Conservation (phyloP, 352 stramenopile genomes). For the Pythium chondricola region DNA sequence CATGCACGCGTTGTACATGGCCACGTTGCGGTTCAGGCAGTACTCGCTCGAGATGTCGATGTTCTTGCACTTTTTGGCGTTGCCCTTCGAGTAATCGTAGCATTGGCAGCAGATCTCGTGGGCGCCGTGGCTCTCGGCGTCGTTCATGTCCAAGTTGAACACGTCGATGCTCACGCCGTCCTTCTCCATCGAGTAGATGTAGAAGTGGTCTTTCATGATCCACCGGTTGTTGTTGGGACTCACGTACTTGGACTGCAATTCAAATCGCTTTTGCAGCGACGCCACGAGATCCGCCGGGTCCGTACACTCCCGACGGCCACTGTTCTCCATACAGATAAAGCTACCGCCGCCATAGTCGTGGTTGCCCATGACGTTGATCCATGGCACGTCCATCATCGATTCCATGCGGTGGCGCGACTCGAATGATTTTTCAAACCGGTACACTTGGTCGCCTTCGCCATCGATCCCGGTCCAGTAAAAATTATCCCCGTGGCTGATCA, state of each 20-base stretch:
- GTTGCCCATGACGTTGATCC: conserved; percentile 85
- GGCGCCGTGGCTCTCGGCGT: conserved; percentile 45
- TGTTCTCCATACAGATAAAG: conserved; percentile 59
- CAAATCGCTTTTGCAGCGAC: conserved; percentile 61
- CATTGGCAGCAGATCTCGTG: conserved; percentile 80
- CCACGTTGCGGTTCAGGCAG: conserved; percentile 43
- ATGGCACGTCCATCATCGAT: conserved; percentile 54
- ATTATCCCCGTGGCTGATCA: conserved; percentile 69
- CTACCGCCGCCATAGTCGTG: conserved; percentile 80
- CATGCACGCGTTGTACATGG: conserved; percentile 73
- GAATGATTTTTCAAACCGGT: conserved; percentile 76
- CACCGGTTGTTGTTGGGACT: conserved; percentile 77
- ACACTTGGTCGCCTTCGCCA: conserved; percentile 40
- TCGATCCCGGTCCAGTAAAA: conserved; percentile 80
- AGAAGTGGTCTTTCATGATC: conserved; percentile 81
- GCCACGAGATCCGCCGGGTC: conserved; percentile 35
- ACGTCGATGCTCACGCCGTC: conserved; percentile 74
- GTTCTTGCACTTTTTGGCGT: conserved; percentile 50
- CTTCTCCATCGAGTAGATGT: conserved; percentile 52
- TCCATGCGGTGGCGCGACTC: conserved; percentile 57
- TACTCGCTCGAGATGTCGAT: conserved; percentile 39
- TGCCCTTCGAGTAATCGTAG: conserved; percentile 62
- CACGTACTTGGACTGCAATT: conserved; percentile 68
- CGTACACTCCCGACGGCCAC: conserved; percentile 34
- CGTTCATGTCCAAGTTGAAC: conserved; percentile 82